These are phyloP conservation scores for Aspergillus oerlinghausenensis DNA, from an alignment of 2,329 filamentous ascomycete genomes.

Conservation along the genomic window DNA sequence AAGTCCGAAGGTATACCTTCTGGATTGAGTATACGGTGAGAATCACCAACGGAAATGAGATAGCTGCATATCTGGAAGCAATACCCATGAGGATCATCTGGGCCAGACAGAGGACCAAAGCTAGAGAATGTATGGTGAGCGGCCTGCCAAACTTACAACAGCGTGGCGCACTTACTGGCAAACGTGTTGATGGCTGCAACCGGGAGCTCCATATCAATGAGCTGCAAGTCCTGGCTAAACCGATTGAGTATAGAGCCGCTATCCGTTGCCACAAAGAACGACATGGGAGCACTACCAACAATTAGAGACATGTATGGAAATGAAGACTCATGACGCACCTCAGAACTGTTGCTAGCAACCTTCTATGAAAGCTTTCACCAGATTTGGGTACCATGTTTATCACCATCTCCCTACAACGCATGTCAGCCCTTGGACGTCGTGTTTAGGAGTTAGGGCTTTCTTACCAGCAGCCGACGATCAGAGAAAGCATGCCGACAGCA, in stretches of 20 bases:
- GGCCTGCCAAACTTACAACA: neutral
- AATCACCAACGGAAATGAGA: constrained; percentile 49
- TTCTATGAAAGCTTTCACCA: constrained; percentile 47
- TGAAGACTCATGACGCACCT: constrained; percentile 21
- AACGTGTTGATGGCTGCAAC: constrained; percentile 38
- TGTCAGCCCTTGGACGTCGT: neutral
- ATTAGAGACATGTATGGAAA: constrained; percentile 18
- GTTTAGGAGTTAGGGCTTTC: constrained; percentile 1
- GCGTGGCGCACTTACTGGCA: constrained; percentile 21
- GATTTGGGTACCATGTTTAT: constrained; percentile 52
- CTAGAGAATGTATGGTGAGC: constrained; percentile 8
- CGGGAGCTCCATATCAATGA: constrained; percentile 43
- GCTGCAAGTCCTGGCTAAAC: constrained; percentile 43
- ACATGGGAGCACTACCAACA: constrained; percentile 33
- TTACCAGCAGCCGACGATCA: constrained; percentile 36
- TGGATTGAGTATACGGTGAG: constrained; percentile 49
- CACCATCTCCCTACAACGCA: constrained; percentile 42
- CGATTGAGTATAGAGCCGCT: constrained; percentile 40
- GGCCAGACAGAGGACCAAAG: constrained; percentile 35
- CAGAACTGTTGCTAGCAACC: constrained; percentile 47
- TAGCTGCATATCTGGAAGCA: constrained; percentile 45
- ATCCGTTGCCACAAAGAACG: constrained; percentile 41
- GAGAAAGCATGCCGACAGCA: constrained; percentile 31
- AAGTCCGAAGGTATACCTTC: constrained; percentile 57
- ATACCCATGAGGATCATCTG: constrained; percentile 48